phyloP scores from a whole-genome alignment of 495 filamentous ascomycete species.

The Trichoderma reesei region DNA sequence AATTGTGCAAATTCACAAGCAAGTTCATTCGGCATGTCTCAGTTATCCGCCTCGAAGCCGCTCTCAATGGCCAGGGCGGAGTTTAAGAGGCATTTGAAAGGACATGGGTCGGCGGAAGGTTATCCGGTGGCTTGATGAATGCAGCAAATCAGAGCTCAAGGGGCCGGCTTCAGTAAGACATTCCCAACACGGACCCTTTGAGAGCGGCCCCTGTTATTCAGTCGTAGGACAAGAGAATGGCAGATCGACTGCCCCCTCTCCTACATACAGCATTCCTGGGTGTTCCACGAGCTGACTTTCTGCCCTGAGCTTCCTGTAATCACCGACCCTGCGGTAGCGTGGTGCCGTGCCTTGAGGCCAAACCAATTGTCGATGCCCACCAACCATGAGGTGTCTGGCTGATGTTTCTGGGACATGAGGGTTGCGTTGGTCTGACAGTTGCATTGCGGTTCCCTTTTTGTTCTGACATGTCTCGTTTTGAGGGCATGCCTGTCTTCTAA shows the following conservation, averaged over 20 bases:
- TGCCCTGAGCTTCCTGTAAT: too few species aligned
- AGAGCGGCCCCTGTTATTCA: neutral
- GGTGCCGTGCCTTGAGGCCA: neutral
- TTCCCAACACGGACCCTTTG: neutral
- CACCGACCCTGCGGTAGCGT: neutral
- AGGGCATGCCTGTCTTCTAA: too few species aligned
- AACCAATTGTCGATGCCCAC: neutral
- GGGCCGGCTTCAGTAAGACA: neutral
- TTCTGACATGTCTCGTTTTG: too few species aligned
- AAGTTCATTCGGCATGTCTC: too few species aligned
- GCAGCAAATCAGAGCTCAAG: neutral
- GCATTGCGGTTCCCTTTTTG: neutral
- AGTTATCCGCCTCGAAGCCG: too few species aligned
- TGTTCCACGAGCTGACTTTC: neutral
- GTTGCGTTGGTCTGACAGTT: neutral
- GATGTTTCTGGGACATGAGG: neutral
- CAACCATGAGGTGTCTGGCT: neutral
- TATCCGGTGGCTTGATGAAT: neutral
- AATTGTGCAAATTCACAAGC: too few species aligned
- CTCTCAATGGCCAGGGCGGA: too few species aligned
- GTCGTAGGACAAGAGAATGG: neutral
- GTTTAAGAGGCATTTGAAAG: neutral
- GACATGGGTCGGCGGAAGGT: neutral
- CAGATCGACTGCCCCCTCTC: neutral
- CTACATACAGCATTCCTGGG: neutral